Evolutionary conservation across 768 basidiomycete genomes (phyloP).

Genomic region (Hygrocybe punicea): DNA sequence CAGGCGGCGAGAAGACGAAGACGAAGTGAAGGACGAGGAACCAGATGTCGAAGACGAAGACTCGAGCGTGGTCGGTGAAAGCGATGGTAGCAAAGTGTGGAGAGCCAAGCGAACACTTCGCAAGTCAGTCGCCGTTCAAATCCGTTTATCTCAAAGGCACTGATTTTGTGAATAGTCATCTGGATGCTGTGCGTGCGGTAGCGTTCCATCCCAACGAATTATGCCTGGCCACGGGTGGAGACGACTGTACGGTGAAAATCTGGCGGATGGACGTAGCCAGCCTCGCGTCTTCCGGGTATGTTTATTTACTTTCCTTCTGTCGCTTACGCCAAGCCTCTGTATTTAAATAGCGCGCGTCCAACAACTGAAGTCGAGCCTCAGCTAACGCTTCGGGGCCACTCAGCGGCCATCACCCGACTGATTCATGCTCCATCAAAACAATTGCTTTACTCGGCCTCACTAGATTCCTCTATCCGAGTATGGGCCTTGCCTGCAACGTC

Average conservation of each 20-base stretch:
- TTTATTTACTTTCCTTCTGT: slow-evolving; percentile 20
- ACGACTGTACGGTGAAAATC: slow-evolving; percentile 93
- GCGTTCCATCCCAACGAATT: slow-evolving; percentile 86
- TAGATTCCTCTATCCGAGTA: slow-evolving; percentile 89
- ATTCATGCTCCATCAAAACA: slow-evolving; percentile 73
- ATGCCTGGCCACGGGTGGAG: slow-evolving; percentile 87
- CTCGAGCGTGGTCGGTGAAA: slow-evolving; percentile 59
- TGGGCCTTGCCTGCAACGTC: slow-evolving; percentile 77
- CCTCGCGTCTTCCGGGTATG: slow-evolving; percentile 75
- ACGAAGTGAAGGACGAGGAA: slow-evolving; percentile 64
- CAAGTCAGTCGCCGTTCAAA: slow-evolving; percentile 59
- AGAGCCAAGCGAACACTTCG: slow-evolving; percentile 80
- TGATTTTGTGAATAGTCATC: slow-evolving; percentile 55
- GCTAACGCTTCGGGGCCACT: slow-evolving; percentile 90
- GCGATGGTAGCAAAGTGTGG: slow-evolving; percentile 75
- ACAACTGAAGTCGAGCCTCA: slow-evolving; percentile 91
- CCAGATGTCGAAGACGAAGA: slow-evolving; percentile 65
- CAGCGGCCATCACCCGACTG: slow-evolving; percentile 83
- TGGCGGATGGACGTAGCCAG: slow-evolving; percentile 85
- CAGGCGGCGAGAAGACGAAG: slow-evolving; percentile 56
- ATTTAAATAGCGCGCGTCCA: slow-evolving; percentile 51
- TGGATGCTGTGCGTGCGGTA: slow-evolving; percentile 88
- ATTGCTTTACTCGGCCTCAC: slow-evolving; percentile 83
- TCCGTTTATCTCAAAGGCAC: slow-evolving; percentile 8
- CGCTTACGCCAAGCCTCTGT: slow-evolving; percentile 14